These are phyloP conservation scores for Coemansia interrupta DNA, from an alignment of 192 early-diverging fungal genomes.

Conservation along the genomic window DNA sequence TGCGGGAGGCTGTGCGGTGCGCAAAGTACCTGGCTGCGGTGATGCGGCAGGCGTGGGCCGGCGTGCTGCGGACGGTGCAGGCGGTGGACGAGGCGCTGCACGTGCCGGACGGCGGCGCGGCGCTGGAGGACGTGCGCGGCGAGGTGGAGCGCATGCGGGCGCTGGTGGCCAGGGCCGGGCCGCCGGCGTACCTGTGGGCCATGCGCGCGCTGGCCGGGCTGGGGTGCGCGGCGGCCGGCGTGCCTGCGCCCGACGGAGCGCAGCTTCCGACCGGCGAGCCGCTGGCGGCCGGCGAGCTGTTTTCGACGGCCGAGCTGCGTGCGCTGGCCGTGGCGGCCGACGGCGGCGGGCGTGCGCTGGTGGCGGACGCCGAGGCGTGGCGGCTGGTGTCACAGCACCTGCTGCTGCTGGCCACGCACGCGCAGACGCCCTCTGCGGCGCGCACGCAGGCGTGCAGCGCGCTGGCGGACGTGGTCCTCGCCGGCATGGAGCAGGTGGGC, in stretches of 20 bases:
- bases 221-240: slow-evolving; percentile 28
- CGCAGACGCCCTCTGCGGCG: slow-evolving; percentile 56
- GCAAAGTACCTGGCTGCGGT: slow-evolving; percentile 69
- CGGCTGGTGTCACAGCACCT: slow-evolving; percentile 63
- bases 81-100: slow-evolving; percentile 76
- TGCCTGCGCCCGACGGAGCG: slow-evolving; percentile 3
- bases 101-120: background rate
- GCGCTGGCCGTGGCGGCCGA: slow-evolving; percentile 32
- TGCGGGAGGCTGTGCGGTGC: slow-evolving; percentile 68
- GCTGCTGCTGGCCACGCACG: slow-evolving; percentile 69
- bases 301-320: slow-evolving; percentile 36
- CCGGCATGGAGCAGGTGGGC: slow-evolving; percentile 65
- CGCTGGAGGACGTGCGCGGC: slow-evolving; percentile 6
- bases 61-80: slow-evolving; percentile 84
- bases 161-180: slow-evolving; percentile 9
- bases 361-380: slow-evolving; percentile 31
- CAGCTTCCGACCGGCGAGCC: too few relatives aligned
- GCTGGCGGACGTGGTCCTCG: slow-evolving; percentile 70
- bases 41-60: slow-evolving; percentile 81
- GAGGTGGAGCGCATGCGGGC: slow-evolving; percentile 24
- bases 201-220: slow-evolving; percentile 33
- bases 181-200: slow-evolving; percentile 19
- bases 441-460: slow-evolving; percentile 74
- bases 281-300: slow-evolving; percentile 9
- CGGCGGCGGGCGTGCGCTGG: slow-evolving; percentile 20